A percentile compares a stretch with the other conserved stretches of the same genome.
Evolutionary conservation across 129 eudicot genomes (phyloP).

Genomic region (Mikania micrantha): DNA sequence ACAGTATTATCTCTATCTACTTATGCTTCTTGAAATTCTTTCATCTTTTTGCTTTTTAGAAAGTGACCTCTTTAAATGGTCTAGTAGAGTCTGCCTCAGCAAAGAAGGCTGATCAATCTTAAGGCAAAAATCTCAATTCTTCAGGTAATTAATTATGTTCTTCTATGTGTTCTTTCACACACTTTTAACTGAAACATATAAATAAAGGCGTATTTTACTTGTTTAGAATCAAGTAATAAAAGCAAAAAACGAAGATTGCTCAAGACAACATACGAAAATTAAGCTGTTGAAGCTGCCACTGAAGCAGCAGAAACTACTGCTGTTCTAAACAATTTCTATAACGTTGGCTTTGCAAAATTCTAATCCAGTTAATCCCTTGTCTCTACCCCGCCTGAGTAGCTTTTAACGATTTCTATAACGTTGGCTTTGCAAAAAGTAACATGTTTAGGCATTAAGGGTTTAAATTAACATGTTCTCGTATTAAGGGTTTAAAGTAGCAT

Average conservation of each 20-base stretch:
- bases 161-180: background rate
- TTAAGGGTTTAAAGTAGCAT: too few species aligned
- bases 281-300: conserved; percentile 59
- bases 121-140: conserved; percentile 53
- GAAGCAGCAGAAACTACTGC: conserved; percentile 65
- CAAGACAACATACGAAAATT: conserved; percentile 67
- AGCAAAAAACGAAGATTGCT: conserved; percentile 62
- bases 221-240: conserved; percentile 63
- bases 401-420: too few species aligned
- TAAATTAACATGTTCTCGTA: too few species aligned
- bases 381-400: too few species aligned
- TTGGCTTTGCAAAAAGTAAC: too few species aligned
- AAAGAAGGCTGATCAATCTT: conserved; percentile 76
- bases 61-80: conserved; percentile 70
- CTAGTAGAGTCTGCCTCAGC: conserved; percentile 79
- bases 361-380: too few species aligned
- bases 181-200: too few species aligned
- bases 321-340: too few species aligned
- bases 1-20: background rate
- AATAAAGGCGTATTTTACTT: background rate
- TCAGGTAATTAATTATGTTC: conserved; percentile 41
- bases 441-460: too few species aligned
- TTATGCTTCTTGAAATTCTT: background rate
- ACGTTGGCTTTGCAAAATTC: background rate
- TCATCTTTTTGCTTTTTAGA: conserved; percentile 23